Base-by-base conservation (phyloP, 176 grass and related monocot species). In the Carex pumila region DNA sequence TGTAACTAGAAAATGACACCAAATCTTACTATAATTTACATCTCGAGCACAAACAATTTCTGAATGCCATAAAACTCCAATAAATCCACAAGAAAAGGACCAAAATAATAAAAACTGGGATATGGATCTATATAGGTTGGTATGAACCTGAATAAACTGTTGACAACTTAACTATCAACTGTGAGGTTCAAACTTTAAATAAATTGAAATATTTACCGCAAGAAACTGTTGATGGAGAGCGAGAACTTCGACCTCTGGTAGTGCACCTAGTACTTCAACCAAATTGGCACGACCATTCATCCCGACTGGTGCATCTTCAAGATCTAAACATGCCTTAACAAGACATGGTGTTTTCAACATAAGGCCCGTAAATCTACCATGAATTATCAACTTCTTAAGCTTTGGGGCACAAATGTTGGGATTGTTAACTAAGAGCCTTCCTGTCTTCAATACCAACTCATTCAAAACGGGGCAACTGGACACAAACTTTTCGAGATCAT, bases 401-500 rank as follows among this genome's bases (percentile, higher is more conserved):
- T 62, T 81, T 22, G 78, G 56, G 36, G 56, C 78, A 61, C 9
- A 37, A 62, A 81, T 81, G 7, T 60, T 62, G 47, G 10, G 49
- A 54, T 53, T 69, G 34, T 37, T 17, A 69, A 69, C 1, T 34
- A 32, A 36, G 5, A 29, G 54, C 21, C 71, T 75, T 31, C 21
- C 47, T 6, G 22, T 75, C 71, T 14, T 54, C 71, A 75, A 6
- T 54, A 54, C 21, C 19, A 75, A 75, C 71, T 75, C 68, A 43
- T 63, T 61, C 80, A 66, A 53, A 25, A 29, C 4, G 19, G 80
- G 80, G 19, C 80, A 82, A 82, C 59, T 30, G 3, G 80, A 67
- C 37, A 82, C 80, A 34, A 82, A 29, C 52, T 30, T 65, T 50
- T 49, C 80, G 4, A 82, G 60, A 43, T 82, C 80, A 66, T 61